phyloP scores from a whole-genome alignment of 495 filamentous ascomycete species.

The Hyaloscypha finlandica region DNA sequence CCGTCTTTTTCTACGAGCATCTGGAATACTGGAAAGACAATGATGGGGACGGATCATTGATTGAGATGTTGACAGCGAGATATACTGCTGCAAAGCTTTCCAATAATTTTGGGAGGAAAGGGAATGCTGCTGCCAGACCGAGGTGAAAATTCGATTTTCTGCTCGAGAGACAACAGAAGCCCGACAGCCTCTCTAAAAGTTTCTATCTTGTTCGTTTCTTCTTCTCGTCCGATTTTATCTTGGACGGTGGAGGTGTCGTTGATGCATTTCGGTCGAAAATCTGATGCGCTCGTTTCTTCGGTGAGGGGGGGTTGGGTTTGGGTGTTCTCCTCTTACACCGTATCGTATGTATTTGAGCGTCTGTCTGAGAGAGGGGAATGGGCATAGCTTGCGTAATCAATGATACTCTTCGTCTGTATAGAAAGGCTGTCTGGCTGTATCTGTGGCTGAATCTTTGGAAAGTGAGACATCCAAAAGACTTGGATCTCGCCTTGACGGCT shows the following conservation, averaged over 20 bases:
- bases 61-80: conserved; percentile 23
- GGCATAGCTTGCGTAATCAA: conserved; percentile 30
- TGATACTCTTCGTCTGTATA: conserved; percentile 25
- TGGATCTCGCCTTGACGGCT: too few species aligned
- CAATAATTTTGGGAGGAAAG: conserved; percentile 11
- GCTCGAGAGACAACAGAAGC: conserved; percentile 7
- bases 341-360: conserved; percentile 32
- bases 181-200: conserved; percentile 18
- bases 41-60: conserved; percentile 17
- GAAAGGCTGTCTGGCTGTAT: not conserved
- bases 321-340: conserved; percentile 14
- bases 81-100: conserved; percentile 30
- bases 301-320: conserved; percentile 5
- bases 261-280: conserved; percentile 23
- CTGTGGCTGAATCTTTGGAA: not conserved
- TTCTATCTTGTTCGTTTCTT: conserved; percentile 21
- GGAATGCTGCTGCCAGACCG: conserved; percentile 1
- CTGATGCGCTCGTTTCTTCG: conserved; percentile 17
- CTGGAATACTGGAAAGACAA: conserved; percentile 6
- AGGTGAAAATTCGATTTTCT: conserved; percentile 18
- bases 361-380: conserved; percentile 15
- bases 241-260: not conserved
- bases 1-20: conserved; percentile 27
- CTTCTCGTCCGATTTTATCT: conserved; percentile 1
- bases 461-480: too few species aligned